These are phyloP conservation scores for Ceriops decandra DNA, from an alignment of 345 rosid genomes.

Conservation along the genomic window DNA sequence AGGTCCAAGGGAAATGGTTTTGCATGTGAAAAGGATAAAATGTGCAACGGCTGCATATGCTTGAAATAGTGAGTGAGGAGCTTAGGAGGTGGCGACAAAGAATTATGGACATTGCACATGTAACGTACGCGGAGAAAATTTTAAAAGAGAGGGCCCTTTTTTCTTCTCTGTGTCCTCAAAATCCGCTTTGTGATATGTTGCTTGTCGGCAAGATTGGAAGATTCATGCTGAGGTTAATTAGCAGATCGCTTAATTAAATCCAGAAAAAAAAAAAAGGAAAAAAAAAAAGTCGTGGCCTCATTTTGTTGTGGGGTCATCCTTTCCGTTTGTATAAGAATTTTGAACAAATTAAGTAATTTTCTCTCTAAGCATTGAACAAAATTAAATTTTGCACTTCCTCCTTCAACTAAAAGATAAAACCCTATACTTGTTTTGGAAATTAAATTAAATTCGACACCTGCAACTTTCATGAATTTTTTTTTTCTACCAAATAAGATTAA, in stretches of 20 bases:
- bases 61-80: too few species aligned
- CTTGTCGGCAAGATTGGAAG: constrained; percentile 33
- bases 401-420: too few species aligned
- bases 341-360: background rate
- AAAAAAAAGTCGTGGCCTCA: too few species aligned
- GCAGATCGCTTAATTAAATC: too few species aligned
- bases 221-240: background rate
- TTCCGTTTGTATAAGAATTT: background rate
- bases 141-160: background rate
- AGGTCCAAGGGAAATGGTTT: background rate
- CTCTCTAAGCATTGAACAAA: background rate
- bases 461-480: too few species aligned
- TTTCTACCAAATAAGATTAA: too few species aligned
- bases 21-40: background rate
- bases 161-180: constrained; percentile 21
- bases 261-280: too few species aligned
- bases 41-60: too few species aligned
- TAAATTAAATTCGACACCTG: too few species aligned
- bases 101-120: constrained; percentile 18
- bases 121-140: constrained; percentile 21
- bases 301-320: background rate
- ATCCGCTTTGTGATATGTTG: constrained; percentile 39
- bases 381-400: too few species aligned
- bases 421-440: too few species aligned
- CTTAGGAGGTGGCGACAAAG: background rate